These are phyloP conservation scores for Flueggea neowawraea DNA, from an alignment of 441 rosid genomes.

Conservation along the genomic window DNA sequence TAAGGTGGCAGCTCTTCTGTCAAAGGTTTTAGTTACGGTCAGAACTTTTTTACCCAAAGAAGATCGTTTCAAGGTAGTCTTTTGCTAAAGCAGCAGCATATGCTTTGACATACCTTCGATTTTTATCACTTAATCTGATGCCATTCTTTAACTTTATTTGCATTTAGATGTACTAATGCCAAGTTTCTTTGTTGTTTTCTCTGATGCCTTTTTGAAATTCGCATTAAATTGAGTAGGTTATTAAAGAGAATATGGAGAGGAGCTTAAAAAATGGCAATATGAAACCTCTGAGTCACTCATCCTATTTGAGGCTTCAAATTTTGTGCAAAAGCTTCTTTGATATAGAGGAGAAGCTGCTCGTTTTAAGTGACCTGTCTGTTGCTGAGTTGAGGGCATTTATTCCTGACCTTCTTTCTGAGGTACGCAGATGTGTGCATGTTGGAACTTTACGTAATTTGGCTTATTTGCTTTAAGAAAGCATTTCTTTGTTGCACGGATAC, in stretches of 20 bases:
- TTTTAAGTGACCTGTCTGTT: slow-evolving; percentile 59
- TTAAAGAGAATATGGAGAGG: slow-evolving; percentile 88
- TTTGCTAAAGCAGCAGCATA: background rate
- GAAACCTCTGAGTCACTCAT: slow-evolving; percentile 91
- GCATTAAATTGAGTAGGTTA: slow-evolving; percentile 50
- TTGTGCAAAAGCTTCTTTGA: slow-evolving; percentile 79
- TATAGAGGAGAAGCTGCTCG: slow-evolving; percentile 76
- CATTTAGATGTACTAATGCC: too few relatives aligned
- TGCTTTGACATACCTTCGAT: background rate
- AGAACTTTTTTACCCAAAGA: slow-evolving; percentile 65
- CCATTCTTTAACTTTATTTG: too few relatives aligned
- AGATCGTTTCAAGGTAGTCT: slow-evolving; percentile 78
- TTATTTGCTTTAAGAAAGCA: background rate
- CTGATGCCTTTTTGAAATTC: slow-evolving; percentile 5
- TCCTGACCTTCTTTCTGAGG: slow-evolving; percentile 88
- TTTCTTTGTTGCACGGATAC: background rate
- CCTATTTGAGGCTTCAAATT: slow-evolving; percentile 83
- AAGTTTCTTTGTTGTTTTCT: background rate
- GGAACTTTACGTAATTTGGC: background rate
- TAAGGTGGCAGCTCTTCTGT: slow-evolving; percentile 71
- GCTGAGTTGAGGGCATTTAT: slow-evolving; percentile 75
- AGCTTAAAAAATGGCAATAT: slow-evolving; percentile 74
- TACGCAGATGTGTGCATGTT: slow-evolving; percentile 24
- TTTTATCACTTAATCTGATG: background rate
- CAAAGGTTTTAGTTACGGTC: slow-evolving; percentile 63